Percentiles rank a stretch among this genome's conserved stretches.
phyloP scores from a whole-genome alignment of 1,139 yeast genomes.

The Pichia sp. region DNA sequence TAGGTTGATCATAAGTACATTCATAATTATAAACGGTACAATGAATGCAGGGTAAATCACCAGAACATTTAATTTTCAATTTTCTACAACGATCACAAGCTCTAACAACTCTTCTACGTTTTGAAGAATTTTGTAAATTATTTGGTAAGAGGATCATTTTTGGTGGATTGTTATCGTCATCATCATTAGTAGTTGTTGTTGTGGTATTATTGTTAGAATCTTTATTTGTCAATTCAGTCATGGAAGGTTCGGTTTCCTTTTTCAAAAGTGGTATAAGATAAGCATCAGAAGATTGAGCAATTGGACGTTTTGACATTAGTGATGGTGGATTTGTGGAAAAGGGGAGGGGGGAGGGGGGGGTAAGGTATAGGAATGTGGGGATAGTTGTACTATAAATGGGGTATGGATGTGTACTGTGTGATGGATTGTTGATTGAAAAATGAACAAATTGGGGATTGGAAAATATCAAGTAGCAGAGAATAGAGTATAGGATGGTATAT shows the following conservation, averaged over 20 bases:
- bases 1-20: slow-evolving; percentile 54
- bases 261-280: not conserved
- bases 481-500: too few relatives aligned
- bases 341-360: not conserved
- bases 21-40: slow-evolving; percentile 82
- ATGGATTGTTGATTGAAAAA: too few relatives aligned
- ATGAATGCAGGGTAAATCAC: slow-evolving; percentile 79
- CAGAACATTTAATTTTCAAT: slow-evolving; percentile 84
- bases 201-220: not conserved
- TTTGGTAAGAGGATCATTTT: slow-evolving; percentile 24
- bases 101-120: slow-evolving; percentile 72
- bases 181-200: not conserved
- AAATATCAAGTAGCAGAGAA: too few relatives aligned
- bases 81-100: slow-evolving; percentile 71
- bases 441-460: too few relatives aligned
- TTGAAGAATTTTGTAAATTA: slow-evolving; percentile 24
- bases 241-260: not conserved
- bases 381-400: too few relatives aligned
- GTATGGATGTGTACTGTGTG: too few relatives aligned
- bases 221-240: not conserved
- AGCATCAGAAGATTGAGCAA: not conserved
- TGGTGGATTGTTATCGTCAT: slow-evolving; percentile 16
- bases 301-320: not conserved
- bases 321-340: too few relatives aligned
- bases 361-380: too few relatives aligned